Evolutionary conservation across 768 basidiomycete genomes (phyloP), one percentile per base, ranked within the genome.

Genomic region (Postia placenta): DNA sequence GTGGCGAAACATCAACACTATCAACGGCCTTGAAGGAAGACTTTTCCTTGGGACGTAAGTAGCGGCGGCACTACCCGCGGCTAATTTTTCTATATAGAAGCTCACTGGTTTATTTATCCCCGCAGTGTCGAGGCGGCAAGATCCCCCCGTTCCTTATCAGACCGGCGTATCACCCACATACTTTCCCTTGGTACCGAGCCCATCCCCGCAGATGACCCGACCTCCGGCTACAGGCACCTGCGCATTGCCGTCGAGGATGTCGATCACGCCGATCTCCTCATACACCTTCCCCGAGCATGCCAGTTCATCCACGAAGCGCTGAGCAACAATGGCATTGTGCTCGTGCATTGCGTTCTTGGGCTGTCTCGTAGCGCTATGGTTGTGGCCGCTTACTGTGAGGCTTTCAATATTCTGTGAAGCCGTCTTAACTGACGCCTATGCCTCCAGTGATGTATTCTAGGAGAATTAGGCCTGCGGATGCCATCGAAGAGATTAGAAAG

Each of bases 101-200:
- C 12, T 23, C 36, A 33, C 30, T 7, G 5, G 12, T 9, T n/a
- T 35, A 37, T 19, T 20, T 45, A 24, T 46, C 35, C 38, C 36
- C 60, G 27, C 60, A 88, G 87, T 60, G 73, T 87, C 58, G 71
- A 75, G 57, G 83, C 86, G 44, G 86, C 87, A 25, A 75, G 75
- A 55, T 85, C 86, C 28, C 76, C 85, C 22, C 78, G 85, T 61
- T 78, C 81, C 47, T 72, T 88, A 65, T 74, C 79, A 43, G 85
- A 88, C 64, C 80, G 81, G 56, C 78, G 79, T 51, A 84, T 91
- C 52, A 87, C 85, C 4, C 88, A 91, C 66, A 80, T 90, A 44
- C 64, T 91, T 15, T 89, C 87, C 40, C 86, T 88, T 47, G 89
- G 88, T 59, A 64, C 69, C 28, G 88, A 91, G 50, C 72, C 73